These are phyloP conservation scores for Crinitomyces ghanaensis DNA, from an alignment of 805 yeast genomes.

Conservation along the genomic window DNA sequence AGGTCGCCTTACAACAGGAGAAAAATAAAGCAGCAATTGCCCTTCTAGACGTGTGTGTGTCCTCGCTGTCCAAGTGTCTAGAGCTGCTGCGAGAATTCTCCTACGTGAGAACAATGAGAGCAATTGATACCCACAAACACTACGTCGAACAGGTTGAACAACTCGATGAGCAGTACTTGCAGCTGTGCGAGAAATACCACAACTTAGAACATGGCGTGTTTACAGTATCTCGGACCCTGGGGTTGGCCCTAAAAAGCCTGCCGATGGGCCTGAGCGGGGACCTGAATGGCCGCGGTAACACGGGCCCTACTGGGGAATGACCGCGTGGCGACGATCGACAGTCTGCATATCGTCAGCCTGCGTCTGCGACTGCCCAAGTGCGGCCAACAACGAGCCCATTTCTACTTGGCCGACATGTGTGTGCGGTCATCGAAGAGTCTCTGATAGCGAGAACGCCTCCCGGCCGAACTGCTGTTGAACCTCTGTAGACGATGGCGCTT, in stretches of 20 bases:
- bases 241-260: slow-evolving; percentile 1
- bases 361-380: no score
- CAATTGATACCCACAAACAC: slow-evolving; percentile 13
- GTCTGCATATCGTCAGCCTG: no score
- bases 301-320: no score
- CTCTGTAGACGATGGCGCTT: no score
- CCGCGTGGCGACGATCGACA: no score
- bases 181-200: slow-evolving; percentile 11
- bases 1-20: slow-evolving; percentile 8
- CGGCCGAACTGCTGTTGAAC: no score
- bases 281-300: no score
- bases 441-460: no score
- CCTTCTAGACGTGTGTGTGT: slow-evolving; percentile 11
- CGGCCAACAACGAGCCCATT: no score
- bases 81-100: slow-evolving; percentile 11
- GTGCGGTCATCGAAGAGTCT: no score
- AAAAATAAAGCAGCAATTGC: slow-evolving; percentile 8
- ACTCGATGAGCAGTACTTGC: slow-evolving; percentile 13
- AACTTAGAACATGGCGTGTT: slow-evolving; percentile 12
- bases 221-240: slow-evolving; percentile 10
- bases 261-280: no score
- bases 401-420: no score
- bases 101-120: slow-evolving; percentile 12
- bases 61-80: slow-evolving; percentile 13
- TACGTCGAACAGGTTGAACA: slow-evolving; percentile 11